Evolutionary conservation across 345 rosid genomes (phyloP).

Genomic region (Camelina laxa): DNA sequence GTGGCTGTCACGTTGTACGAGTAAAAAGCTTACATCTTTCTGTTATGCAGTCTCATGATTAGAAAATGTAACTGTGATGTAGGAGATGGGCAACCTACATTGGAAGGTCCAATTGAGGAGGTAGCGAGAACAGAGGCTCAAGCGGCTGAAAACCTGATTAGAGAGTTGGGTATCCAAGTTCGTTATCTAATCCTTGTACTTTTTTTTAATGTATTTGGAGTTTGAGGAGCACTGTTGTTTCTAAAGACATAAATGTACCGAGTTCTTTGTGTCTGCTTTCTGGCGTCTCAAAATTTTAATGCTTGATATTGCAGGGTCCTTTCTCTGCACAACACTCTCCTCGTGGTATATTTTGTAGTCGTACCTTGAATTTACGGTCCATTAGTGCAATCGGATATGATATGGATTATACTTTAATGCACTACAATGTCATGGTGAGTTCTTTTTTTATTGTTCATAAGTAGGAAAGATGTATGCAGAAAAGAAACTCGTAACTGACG

Average conservation of each 20-base stretch:
- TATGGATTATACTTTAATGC: slow-evolving; percentile 98
- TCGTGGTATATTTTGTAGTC: slow-evolving; percentile 93
- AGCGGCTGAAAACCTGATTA: slow-evolving; percentile 73
- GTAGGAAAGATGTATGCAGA: not conserved
- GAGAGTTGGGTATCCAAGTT: slow-evolving; percentile 80
- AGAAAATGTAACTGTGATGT: slow-evolving; percentile 22
- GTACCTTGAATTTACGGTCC: slow-evolving; percentile 91
- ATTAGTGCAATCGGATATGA: slow-evolving; percentile 97
- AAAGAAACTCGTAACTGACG: not conserved
- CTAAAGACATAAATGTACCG: not conserved
- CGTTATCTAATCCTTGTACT: slow-evolving; percentile 35
- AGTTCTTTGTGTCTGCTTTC: not conserved
- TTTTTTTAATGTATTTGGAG: not conserved
- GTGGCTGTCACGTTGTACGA: slow-evolving; percentile 1
- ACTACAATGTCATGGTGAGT: slow-evolving; percentile 85
- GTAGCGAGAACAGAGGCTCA: slow-evolving; percentile 78
- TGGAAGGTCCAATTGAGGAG: slow-evolving; percentile 92
- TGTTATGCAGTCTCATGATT: slow-evolving; percentile 5
- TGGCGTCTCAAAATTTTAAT: slow-evolving; percentile 27
- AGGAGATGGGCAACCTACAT: slow-evolving; percentile 66
- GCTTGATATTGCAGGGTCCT: slow-evolving; percentile 65
- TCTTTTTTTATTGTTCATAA: not conserved
- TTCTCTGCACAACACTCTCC: slow-evolving; percentile 76
- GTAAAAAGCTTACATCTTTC: slow-evolving; percentile 31
- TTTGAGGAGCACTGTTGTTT: not conserved